phyloP scores from a whole-genome alignment of 139 green algal genomes.

The Tetraselmis chui region DNA sequence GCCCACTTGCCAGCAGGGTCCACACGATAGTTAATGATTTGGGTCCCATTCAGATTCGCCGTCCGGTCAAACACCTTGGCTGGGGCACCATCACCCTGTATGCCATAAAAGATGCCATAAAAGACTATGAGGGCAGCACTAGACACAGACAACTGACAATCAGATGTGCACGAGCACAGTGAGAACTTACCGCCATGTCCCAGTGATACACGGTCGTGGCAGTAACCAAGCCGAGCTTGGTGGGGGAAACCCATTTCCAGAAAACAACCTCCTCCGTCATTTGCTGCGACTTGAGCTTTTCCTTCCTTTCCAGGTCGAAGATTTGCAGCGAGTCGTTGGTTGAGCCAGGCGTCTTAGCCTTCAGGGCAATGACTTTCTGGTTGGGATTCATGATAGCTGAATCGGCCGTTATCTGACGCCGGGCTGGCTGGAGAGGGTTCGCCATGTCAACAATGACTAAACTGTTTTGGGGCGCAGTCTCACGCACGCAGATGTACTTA shows the following conservation, averaged over 20 bases:
- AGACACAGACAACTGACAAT: too few species aligned
- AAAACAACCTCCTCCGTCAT: slow-evolving; percentile 93
- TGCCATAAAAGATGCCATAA: too few species aligned
- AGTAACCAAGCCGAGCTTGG: slow-evolving; percentile 88
- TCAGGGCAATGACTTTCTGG: slow-evolving; percentile 93
- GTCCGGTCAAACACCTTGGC: slow-evolving; percentile 95
- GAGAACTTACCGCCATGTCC: slow-evolving; percentile 79
- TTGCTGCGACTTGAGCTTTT: slow-evolving; percentile 94
- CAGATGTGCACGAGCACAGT: too few species aligned
- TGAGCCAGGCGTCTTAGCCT: slow-evolving; percentile 53
- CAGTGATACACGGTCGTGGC: slow-evolving; percentile 91
- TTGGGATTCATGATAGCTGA: slow-evolving; percentile 91
- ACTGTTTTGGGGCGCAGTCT: slow-evolving; percentile 60
- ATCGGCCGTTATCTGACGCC: slow-evolving; percentile 93
- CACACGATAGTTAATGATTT: slow-evolving; percentile 97
- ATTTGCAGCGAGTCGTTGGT: slow-evolving; percentile 88
- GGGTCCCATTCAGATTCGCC: slow-evolving; percentile 85
- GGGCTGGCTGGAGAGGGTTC: slow-evolving; percentile 58
- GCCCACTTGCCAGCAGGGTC: slow-evolving; percentile 87
- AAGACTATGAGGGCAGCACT: too few species aligned
- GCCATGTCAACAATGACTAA: slow-evolving; percentile 93
- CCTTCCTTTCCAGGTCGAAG: slow-evolving; percentile 97
- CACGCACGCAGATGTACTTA: slow-evolving; percentile 94
- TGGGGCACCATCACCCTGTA: slow-evolving; percentile 42
- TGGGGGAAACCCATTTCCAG: slow-evolving; percentile 93